A percentile compares a stretch with the other conserved stretches of the same genome.
These are phyloP conservation scores for Podosphaera xanthii DNA, from an alignment of 2,329 filamentous ascomycete species.

Conservation along the genomic window DNA sequence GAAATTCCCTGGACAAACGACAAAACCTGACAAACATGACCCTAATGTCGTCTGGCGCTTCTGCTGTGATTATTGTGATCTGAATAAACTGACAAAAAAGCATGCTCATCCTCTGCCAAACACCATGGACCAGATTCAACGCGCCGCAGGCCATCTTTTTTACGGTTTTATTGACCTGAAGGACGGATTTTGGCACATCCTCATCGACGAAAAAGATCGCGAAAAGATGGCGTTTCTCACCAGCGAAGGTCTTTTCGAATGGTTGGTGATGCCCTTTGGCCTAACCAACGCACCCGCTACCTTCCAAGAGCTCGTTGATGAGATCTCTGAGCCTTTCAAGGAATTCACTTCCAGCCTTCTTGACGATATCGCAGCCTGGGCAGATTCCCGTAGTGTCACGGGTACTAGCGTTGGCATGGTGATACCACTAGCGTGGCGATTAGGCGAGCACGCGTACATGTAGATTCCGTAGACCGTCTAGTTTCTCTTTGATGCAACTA, in stretches of 20 bases:
- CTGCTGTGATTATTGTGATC: no score
- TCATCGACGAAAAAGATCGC: background rate
- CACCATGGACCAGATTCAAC: background rate
- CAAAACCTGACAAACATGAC: no score
- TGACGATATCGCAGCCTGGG: background rate
- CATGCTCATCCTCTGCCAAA: no score
- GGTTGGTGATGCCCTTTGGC: background rate
- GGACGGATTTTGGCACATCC: background rate
- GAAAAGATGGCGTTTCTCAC: background rate
- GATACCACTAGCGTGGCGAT: no score
- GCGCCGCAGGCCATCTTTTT: background rate
- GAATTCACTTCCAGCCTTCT: background rate
- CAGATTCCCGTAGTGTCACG: no score
- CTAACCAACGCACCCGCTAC: background rate
- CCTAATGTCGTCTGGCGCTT: no score
- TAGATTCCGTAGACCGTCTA: no score
- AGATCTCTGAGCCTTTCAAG: background rate
- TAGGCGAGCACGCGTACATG: no score
- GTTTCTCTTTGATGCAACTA: no score
- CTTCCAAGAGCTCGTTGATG: background rate
- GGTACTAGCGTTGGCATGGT: no score
- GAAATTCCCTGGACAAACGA: no score
- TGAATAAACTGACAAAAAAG: no score
- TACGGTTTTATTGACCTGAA: background rate
- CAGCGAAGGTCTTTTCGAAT: background rate